Conservation (phyloP, 768 basidiomycete species). For the Kwoniella botswanensis region DNA sequence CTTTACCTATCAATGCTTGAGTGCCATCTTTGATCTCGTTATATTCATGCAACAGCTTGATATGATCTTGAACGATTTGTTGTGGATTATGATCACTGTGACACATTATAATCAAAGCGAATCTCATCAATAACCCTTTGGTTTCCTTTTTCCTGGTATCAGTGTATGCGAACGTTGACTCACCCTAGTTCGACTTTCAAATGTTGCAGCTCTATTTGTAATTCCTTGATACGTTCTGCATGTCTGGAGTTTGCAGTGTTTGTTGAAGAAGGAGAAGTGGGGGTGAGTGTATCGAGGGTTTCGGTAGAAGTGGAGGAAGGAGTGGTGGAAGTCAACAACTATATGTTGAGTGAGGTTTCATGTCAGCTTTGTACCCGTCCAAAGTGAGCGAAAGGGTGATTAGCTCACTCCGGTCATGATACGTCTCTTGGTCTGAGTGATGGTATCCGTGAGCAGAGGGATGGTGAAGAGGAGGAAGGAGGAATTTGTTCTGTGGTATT, state of each 20-base stretch:
- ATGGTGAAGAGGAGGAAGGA: background rate
- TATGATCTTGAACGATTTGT: constrained; percentile 48
- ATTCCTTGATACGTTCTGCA: constrained; percentile 6
- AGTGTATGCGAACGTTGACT: background rate
- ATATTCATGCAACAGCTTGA: constrained; percentile 56
- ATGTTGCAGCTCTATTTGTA: constrained; percentile 21
- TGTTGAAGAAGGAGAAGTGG: constrained; percentile 4
- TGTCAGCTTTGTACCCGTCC: background rate
- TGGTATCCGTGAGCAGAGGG: background rate
- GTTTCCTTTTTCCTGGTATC: background rate
- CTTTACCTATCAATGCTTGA: constrained; percentile 55
- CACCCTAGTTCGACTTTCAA: constrained; percentile 32
- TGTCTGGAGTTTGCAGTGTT: background rate
- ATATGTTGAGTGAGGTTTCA: background rate
- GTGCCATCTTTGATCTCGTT: constrained; percentile 59
- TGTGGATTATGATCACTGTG: constrained; percentile 41
- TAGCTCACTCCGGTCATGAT: background rate
- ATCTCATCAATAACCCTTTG: no score
- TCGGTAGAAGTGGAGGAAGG: background rate
- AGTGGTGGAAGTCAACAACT: background rate
- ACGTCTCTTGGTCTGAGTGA: background rate
- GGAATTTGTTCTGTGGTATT: background rate
- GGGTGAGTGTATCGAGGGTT: background rate
- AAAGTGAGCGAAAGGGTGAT: background rate
- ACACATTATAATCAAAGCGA: no score